Conservation (phyloP, 805 yeast genomes). For the Metschnikowia gelsemii region DNA sequence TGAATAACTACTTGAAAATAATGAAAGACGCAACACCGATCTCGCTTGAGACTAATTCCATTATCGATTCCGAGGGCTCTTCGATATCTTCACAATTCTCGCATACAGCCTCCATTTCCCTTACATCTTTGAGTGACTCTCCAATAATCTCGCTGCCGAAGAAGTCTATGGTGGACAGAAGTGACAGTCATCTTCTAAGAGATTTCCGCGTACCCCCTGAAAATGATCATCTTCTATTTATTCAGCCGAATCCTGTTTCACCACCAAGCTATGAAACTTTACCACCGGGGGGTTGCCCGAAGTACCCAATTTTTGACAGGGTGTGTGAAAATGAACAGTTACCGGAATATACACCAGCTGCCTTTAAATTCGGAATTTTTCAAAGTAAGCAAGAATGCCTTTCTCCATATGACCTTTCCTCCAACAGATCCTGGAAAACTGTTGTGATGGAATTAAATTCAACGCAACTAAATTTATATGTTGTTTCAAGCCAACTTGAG, state of each 20-base stretch:
- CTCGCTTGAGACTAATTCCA: conserved; percentile 1
- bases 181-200: neutral
- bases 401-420: conserved; percentile 72
- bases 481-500: conserved; percentile 37
- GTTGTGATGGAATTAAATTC: conserved; percentile 75
- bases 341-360: conserved; percentile 68
- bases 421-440: conserved; percentile 67
- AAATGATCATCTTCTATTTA: conserved; percentile 25
- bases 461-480: conserved; percentile 76
- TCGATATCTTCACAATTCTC: neutral
- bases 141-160: neutral
- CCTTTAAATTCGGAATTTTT: conserved; percentile 56
- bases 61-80: neutral
- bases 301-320: conserved; percentile 28
- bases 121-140: conserved; percentile 1
- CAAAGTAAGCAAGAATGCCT: conserved; percentile 72
- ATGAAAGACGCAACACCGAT: neutral
- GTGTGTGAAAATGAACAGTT: conserved; percentile 37
- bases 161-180: neutral
- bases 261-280: conserved; percentile 39
- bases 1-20: neutral
- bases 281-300: conserved; percentile 48
- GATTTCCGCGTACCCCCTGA: conserved; percentile 4
- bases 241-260: conserved; percentile 40
- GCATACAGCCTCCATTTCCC: neutral